These are phyloP conservation scores for Plasmodium berghei DNA, from an alignment of 169 alveolate species.

Conservation along the genomic window DNA sequence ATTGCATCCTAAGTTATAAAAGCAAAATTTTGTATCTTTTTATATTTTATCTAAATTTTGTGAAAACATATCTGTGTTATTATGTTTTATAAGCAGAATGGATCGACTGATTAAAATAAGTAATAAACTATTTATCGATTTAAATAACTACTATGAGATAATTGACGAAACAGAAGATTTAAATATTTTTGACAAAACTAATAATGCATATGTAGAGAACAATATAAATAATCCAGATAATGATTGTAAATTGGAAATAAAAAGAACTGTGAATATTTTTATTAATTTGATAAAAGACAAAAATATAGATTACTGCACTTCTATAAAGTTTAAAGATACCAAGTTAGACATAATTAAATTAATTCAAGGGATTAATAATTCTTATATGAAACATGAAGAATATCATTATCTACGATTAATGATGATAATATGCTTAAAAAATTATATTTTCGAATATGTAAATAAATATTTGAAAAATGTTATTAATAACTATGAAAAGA, in stretches of 20 bases:
- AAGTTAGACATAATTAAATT: constrained; percentile 39
- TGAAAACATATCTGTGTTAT: too few species aligned
- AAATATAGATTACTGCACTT: constrained; percentile 36
- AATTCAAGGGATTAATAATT: constrained; percentile 65
- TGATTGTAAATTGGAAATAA: constrained; percentile 34
- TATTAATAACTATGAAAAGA: constrained; percentile 32
- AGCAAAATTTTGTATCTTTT: too few species aligned
- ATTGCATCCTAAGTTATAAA: too few species aligned
- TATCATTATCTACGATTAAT: constrained; percentile 51
- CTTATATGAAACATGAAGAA: constrained; percentile 33
- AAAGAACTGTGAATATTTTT: constrained; percentile 45
- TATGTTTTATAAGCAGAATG: constrained; percentile 7
- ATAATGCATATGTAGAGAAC: constrained; percentile 9
- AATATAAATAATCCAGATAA: constrained; percentile 7
- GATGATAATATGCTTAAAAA: constrained; percentile 71
- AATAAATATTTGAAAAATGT: constrained; percentile 33
- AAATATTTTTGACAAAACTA: constrained; percentile 39
- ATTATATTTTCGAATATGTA: constrained; percentile 33
- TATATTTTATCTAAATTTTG: too few species aligned
- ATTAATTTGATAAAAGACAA: constrained; percentile 41
- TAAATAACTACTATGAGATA: constrained; percentile 28
- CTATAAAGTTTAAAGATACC: constrained; percentile 16
- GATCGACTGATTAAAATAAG: constrained; percentile 33
- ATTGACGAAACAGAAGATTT: constrained; percentile 54
- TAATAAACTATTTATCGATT: constrained; percentile 37